Conservation (phyloP, 192 early-diverging fungal species). For the Neocallimastix lanati region DNA sequence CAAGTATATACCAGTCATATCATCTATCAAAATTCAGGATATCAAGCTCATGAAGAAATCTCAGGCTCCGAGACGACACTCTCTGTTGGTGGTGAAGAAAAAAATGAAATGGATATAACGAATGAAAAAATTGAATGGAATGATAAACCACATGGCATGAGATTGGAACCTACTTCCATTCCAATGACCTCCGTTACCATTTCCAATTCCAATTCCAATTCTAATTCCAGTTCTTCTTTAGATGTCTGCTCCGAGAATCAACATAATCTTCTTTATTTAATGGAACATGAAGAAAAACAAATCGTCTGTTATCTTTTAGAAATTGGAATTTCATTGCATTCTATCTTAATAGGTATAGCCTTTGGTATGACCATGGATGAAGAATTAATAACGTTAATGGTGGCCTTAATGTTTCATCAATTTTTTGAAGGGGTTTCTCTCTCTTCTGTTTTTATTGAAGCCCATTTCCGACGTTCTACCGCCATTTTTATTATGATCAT, state of each 20-base stretch:
- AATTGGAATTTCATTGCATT: slow-evolving; percentile 58
- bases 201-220: too few relatives aligned
- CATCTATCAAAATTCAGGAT: background rate
- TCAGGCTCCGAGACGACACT: background rate
- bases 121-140: too few relatives aligned
- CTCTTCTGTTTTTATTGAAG: slow-evolving; percentile 9
- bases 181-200: too few relatives aligned
- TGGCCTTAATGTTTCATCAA: slow-evolving; percentile 56
- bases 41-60: background rate
- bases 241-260: background rate
- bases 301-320: slow-evolving; percentile 34
- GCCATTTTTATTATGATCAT: slow-evolving; percentile 9
- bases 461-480: slow-evolving; percentile 29
- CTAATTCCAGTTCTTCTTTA: too few relatives aligned
- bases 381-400: slow-evolving; percentile 35
- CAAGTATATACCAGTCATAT: background rate
- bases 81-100: too few relatives aligned
- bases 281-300: background rate
- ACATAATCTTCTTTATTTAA: background rate
- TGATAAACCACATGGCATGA: too few relatives aligned
- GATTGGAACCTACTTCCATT: too few relatives aligned
- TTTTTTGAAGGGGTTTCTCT: slow-evolving; percentile 63
- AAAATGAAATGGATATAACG: too few relatives aligned
- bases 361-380: slow-evolving; percentile 29
- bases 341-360: slow-evolving; percentile 58